Base-by-base conservation (phyloP, 176 grass and related monocot species). In the Musa itinerans region DNA sequence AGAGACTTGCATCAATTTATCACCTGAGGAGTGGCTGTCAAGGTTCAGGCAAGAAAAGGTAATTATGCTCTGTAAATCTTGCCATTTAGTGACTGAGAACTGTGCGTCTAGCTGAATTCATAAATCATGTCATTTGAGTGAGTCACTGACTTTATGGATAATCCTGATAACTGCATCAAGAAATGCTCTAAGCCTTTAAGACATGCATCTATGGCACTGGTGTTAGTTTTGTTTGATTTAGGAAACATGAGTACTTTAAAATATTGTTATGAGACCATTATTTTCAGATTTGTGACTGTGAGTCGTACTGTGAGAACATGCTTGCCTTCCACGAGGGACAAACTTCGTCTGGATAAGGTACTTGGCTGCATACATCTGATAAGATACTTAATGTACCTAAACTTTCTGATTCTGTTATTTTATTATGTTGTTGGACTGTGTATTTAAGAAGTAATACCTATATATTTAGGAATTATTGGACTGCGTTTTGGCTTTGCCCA, bases 41-140 rank as follows among this genome's bases (percentile, higher is more conserved):
- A 87, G 88, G 88, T 89, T 93, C 86, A 73, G 82, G 94, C 76
- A 98, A 93, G 86, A 98, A 93, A 85, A 92, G 88, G 90, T 93
- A 82, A 85, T 21, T 29, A 27, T 57, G 21, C 71, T 63, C 1
- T 66, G 1, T 34, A 63, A 23, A 51, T 27, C 1, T 54, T 26
- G 52, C 9, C 23, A 43, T 12, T 73, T 16, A 73, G n/a, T 73
- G 24, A 23, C 16, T 54, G 22, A 54, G 5, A 27, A 68, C 27
- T 49, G 2, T 50, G 17, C 17, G 10, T 69, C 67, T 19, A 49
- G 10, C 12, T 69, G 5, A 9, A 9, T 15, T 50, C 9, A 27
- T 65, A n/a, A 26, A 65, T 8, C 58, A 61, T 43, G 34, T 43
- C 3, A 43, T 43, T 43, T 43, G 3, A 43, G 34, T 43, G 34